A percentile compares a stretch with the other conserved stretches of the same genome.
Conservation (phyloP, 257 asterid genomes). For the Solanum raphanifolium region DNA sequence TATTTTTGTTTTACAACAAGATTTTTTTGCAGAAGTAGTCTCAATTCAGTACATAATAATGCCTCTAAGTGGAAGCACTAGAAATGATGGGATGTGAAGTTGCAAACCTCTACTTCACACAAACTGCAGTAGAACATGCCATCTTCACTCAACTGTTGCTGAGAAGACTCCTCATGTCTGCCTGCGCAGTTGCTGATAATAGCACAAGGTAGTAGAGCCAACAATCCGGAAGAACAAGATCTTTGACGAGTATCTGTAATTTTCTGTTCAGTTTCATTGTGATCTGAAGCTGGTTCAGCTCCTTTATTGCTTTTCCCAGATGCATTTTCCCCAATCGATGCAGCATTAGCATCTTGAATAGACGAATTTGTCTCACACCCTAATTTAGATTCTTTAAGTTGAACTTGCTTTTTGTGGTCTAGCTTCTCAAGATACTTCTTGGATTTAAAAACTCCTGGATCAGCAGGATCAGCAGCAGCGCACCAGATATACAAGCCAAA, state of each 20-base stretch:
- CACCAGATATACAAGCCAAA: conserved; percentile 93
- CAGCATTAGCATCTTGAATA: conserved; percentile 38
- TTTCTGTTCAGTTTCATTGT: conserved; percentile 21
- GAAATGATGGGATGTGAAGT: neutral
- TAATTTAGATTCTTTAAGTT: conserved; percentile 31
- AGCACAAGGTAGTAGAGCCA: conserved; percentile 73
- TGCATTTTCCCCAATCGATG: conserved; percentile 28
- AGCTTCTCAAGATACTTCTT: conserved; percentile 60
- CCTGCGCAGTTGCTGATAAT: conserved; percentile 29
- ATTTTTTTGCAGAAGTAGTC: neutral
- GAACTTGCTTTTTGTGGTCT: conserved; percentile 29
- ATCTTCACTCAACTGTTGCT: conserved; percentile 72
- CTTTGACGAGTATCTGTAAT: conserved; percentile 13
- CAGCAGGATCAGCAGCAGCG: conserved; percentile 96
- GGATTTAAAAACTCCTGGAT: conserved; percentile 77
- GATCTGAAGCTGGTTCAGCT: conserved; percentile 27
- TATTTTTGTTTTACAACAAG: neutral
- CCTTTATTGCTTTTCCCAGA: conserved; percentile 21
- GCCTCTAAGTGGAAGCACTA: neutral
- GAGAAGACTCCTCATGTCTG: conserved; percentile 46
- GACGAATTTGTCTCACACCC: conserved; percentile 61
- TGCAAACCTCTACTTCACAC: conserved; percentile 93
- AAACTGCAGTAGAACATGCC: conserved; percentile 99
- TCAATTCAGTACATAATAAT: neutral
- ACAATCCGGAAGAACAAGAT: conserved; percentile 18